These are phyloP conservation scores for Fusarium multiceps DNA, from an alignment of 2,329 filamentous ascomycete species.

Conservation along the genomic window DNA sequence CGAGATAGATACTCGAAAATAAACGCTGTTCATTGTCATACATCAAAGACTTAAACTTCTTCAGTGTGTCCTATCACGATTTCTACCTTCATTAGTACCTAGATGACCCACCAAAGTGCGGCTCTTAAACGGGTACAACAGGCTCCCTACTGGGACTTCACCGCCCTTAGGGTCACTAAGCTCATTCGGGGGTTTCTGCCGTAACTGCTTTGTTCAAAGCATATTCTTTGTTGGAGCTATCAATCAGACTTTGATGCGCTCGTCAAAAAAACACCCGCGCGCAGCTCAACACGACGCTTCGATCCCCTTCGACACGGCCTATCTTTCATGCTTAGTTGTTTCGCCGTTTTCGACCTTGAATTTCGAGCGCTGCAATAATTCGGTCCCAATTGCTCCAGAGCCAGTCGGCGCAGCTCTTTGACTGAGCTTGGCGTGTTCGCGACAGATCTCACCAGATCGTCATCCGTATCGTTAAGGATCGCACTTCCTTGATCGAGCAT, in stretches of 20 bases:
- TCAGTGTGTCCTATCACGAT: neutral
- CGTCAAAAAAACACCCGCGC: constrained; percentile 31
- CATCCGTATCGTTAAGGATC: constrained; percentile 21
- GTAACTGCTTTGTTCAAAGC: constrained; percentile 25
- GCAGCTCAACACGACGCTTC: constrained; percentile 23
- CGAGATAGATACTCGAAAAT: neutral
- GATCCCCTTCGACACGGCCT: constrained; percentile 1
- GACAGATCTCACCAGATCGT: constrained; percentile 28
- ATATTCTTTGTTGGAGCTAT: constrained; percentile 42
- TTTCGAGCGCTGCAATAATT: constrained; percentile 4
- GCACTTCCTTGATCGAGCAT: neutral
- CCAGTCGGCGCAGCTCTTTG: constrained; percentile 29
- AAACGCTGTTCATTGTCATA: neutral
- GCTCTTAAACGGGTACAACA: constrained; percentile 4
- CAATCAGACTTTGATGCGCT: constrained; percentile 36
- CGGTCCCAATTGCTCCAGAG: constrained; percentile 12
- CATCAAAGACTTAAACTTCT: neutral
- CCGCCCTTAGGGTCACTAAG: constrained; percentile 23
- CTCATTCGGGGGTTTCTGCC: constrained; percentile 32
- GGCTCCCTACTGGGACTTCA: constrained; percentile 1
- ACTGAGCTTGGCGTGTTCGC: constrained; percentile 32
- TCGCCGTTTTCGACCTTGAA: neutral
- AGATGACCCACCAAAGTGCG: constrained; percentile 17
- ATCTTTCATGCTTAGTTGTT: neutral
- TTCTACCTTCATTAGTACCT: neutral